phyloP scores from a whole-genome alignment of 2,329 filamentous ascomycete genomes.

The Thermoascus crustaceus region DNA sequence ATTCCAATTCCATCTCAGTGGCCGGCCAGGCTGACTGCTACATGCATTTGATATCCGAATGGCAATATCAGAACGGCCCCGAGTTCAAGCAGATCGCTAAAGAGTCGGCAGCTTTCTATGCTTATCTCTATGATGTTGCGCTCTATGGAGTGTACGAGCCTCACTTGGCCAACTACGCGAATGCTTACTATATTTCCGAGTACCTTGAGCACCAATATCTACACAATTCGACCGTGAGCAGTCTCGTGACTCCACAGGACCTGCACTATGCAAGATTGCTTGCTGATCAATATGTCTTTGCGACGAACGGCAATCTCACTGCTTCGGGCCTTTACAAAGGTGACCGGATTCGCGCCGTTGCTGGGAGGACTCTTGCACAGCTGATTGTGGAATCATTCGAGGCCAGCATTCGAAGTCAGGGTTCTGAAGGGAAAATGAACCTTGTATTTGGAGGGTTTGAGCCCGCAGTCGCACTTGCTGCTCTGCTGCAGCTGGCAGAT shows the following conservation, averaged over 20 bases:
- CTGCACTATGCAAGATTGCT: slow-evolving; percentile 34
- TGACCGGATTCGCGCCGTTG: slow-evolving; percentile 31
- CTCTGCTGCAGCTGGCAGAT: slow-evolving; percentile 34
- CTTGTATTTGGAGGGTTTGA: slow-evolving; percentile 44
- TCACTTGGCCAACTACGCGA: slow-evolving; percentile 39
- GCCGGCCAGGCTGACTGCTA: slow-evolving; percentile 42
- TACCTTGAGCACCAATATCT: slow-evolving; percentile 47
- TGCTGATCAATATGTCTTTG: slow-evolving; percentile 43
- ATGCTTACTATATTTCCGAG: slow-evolving; percentile 49
- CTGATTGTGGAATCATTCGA: slow-evolving; percentile 32
- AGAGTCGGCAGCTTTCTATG: slow-evolving; percentile 39
- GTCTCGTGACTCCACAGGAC: slow-evolving; percentile 22
- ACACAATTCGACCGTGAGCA: slow-evolving; percentile 42
- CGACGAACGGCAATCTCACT: slow-evolving; percentile 39
- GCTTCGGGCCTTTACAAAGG: slow-evolving; percentile 14
- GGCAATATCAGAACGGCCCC: slow-evolving; percentile 34
- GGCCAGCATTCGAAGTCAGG: slow-evolving; percentile 29
- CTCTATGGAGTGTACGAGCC: slow-evolving; percentile 36
- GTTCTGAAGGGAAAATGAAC: slow-evolving; percentile 35
- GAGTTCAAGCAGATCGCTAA: slow-evolving; percentile 34
- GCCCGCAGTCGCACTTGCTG: slow-evolving; percentile 45
- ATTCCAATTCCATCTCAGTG: slow-evolving; percentile 45
- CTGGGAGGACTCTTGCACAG: slow-evolving; percentile 36
- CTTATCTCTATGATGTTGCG: slow-evolving; percentile 34
- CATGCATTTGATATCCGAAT: slow-evolving; percentile 25